Percentiles rank a stretch among this genome's conserved stretches.
Evolutionary conservation across 169 alveolate species (phyloP).

Genomic region (Theileria parva): DNA sequence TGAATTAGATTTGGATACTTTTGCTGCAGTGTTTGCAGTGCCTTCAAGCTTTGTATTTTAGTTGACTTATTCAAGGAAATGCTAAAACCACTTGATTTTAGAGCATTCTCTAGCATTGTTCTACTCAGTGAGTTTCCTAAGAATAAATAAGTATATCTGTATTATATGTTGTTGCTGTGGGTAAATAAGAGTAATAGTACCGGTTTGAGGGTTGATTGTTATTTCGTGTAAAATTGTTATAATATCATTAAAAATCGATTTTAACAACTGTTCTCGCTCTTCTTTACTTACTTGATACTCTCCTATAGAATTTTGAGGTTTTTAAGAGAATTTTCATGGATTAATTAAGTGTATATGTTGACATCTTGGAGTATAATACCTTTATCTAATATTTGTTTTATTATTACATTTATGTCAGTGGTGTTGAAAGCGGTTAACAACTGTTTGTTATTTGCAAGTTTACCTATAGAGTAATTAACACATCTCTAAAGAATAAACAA

Average conservation of each 20-base stretch:
- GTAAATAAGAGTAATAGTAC: no score
- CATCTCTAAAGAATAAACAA: no score
- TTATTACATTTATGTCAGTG: slow-evolving; percentile 79
- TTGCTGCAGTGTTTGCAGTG: slow-evolving; percentile 74
- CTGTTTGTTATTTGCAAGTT: slow-evolving; percentile 88
- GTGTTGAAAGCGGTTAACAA: slow-evolving; percentile 87
- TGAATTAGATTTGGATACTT: slow-evolving; percentile 79
- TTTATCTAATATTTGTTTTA: slow-evolving; percentile 89
- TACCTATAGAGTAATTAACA: slow-evolving; percentile 20
- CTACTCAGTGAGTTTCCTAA: slow-evolving; percentile 82
- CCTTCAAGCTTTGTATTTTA: slow-evolving; percentile 83
- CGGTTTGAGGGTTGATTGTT: slow-evolving; percentile 83
- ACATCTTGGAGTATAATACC: slow-evolving; percentile 70
- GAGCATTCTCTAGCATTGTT: slow-evolving; percentile 79
- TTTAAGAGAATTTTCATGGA: no score
- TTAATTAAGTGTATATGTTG: not conserved
- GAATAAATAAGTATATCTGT: no score
- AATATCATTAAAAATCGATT: slow-evolving; percentile 78
- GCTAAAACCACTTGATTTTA: slow-evolving; percentile 76
- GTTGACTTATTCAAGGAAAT: slow-evolving; percentile 79
- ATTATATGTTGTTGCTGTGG: no score
- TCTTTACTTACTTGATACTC: slow-evolving; percentile 86
- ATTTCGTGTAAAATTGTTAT: slow-evolving; percentile 76
- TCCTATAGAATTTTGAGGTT: slow-evolving; percentile 48
- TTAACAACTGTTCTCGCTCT: slow-evolving; percentile 83